phyloP scores from a whole-genome alignment of 2,329 filamentous ascomycete species.

The Aspergillus thermomutatus region DNA sequence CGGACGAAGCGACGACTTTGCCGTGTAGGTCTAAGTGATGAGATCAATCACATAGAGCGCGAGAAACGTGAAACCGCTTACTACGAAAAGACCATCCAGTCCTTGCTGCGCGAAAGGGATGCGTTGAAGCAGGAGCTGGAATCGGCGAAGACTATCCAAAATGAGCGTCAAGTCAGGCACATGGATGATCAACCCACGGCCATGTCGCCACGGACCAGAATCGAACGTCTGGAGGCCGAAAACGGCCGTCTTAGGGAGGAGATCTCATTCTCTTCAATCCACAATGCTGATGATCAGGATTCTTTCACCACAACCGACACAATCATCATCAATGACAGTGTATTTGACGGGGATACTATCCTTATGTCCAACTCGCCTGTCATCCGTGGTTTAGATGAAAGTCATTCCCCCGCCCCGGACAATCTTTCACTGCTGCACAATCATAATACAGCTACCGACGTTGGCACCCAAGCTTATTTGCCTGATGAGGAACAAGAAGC shows the following conservation, averaged over 20 bases:
- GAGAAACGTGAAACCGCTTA: constrained; percentile 33
- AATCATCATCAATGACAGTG: constrained; percentile 29
- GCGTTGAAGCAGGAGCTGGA: constrained; percentile 26
- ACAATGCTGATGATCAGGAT: constrained; percentile 1
- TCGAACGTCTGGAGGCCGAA: constrained; percentile 18
- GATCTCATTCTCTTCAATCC: constrained; percentile 12
- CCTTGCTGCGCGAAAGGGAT: constrained; percentile 26
- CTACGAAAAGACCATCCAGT: constrained; percentile 23
- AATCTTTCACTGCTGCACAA: constrained; percentile 15
- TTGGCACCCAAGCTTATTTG: constrained; percentile 17
- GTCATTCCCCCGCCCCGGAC: constrained; percentile 12
- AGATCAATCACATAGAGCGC: constrained; percentile 43
- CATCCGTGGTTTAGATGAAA: constrained; percentile 16
- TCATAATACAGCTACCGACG: constrained; percentile 10
- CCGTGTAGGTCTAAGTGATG: constrained; percentile 45
- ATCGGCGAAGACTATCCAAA: constrained; percentile 10
- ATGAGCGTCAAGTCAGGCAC: constrained; percentile 2
- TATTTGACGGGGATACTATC: constrained; percentile 22
- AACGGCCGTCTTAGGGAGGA: constrained; percentile 19
- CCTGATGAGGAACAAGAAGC: constrained; percentile 14
- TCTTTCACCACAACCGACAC: constrained; percentile 17
- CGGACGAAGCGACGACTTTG: constrained; percentile 43
- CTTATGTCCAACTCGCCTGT: constrained; percentile 32
- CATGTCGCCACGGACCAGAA: constrained; percentile 14
- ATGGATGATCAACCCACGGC: constrained; percentile 15